Conservation (phyloP, 192 early-diverging fungal genomes). For the Coemansia sp. region DNA sequence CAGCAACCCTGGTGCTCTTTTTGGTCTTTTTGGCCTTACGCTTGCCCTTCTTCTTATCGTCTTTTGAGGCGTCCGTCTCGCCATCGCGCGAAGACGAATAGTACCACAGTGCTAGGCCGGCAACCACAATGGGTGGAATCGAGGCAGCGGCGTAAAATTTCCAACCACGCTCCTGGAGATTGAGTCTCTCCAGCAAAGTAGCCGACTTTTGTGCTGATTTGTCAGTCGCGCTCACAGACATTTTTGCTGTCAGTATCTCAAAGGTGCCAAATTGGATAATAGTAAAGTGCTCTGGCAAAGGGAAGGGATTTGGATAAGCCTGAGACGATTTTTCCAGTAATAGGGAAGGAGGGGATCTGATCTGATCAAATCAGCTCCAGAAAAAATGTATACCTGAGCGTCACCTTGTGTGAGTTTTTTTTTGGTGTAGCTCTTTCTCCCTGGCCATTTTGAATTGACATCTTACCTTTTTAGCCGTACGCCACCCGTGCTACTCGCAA, state of each 20-base stretch:
- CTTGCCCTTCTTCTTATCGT: slow-evolving; percentile 40
- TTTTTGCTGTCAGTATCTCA: neutral
- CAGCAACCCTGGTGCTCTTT: slow-evolving; percentile 19
- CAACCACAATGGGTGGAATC: slow-evolving; percentile 58
- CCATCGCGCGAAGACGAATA: slow-evolving; percentile 42
- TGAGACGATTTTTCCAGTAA: no score
- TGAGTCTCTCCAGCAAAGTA: slow-evolving; percentile 43
- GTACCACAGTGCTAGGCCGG: slow-evolving; percentile 68
- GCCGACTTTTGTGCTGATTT: slow-evolving; percentile 32
- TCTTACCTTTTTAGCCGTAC: neutral
- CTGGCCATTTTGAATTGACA: neutral
- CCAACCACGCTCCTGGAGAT: slow-evolving; percentile 56
- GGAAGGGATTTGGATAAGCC: no score
- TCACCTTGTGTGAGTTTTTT: neutral
- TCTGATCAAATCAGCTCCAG: neutral
- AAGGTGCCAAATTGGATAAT: neutral
- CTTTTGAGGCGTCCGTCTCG: slow-evolving; percentile 15
- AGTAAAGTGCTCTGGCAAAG: neutral
- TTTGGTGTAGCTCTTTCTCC: neutral
- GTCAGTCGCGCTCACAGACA: slow-evolving; percentile 30
- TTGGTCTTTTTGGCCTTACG: slow-evolving; percentile 34
- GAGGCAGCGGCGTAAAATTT: slow-evolving; percentile 69
- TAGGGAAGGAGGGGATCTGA: neutral
- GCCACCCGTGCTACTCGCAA: neutral
- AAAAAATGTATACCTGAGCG: neutral